Evolutionary conservation across 129 eudicot species (phyloP), one percentile per base, ranked within the genome.

Genomic region (Dittrichia graveolens): DNA sequence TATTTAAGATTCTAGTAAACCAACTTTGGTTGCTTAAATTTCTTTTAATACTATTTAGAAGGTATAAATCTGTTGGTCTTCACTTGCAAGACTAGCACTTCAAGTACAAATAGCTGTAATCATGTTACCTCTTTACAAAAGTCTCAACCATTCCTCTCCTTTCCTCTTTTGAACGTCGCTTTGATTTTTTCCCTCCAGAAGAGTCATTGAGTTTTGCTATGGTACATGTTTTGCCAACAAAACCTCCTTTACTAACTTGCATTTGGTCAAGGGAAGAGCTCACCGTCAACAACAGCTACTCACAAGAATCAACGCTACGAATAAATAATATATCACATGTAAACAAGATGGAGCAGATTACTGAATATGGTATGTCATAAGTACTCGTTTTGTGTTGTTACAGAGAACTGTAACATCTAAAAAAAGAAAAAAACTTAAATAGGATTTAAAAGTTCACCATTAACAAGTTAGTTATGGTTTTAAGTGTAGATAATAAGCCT

Each of bases 91-190:
- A 35, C 18, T 12, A 9, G 44, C 16, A 11, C 18, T 34, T 35
- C 5, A 59, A 0, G 24, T 61, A 61, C 45, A n/a, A 38, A 61
- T 37, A 38, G 31, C 12, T 61, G 46, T 60, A 45, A 65, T 11
- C 4, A 15, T 5, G 65, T 58, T 58, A 94, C 98, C 85, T 90
- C 58, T 87, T 84, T 61, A 94, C 83, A 72, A 90, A 94, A 47
- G 89, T 76, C 82, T 85, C 96, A 10, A 83, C 85, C 95, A 94
- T 73, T 44, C 75, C 54, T 79, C 87, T 94, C 79, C 98, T 40
- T 86, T 94, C 97, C 74, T 84, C 91, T 85, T 94, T 94, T 0
- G 98, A 90, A 14, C 83, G 95, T 34, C 97, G 81, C 69, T 89
- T 86, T 6, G 96, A 59, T 69, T 75, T 88, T 79, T 56, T 84